Base-by-base conservation (phyloP, 257 asterid species). In the Scutellaria barbata region DNA sequence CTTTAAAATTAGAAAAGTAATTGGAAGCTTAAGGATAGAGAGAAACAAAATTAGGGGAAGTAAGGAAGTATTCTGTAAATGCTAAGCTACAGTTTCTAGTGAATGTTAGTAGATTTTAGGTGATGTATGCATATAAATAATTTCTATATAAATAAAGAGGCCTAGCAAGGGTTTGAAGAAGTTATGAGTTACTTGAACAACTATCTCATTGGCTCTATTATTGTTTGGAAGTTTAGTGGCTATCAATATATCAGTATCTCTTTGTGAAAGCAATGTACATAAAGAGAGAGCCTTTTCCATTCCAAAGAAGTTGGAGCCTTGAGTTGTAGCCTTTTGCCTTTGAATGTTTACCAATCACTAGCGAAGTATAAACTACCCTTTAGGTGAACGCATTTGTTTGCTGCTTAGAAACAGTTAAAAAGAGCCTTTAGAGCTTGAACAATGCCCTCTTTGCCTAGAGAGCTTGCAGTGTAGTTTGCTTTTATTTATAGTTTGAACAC, bases 21-120 rank as follows among this genome's bases (percentile, higher is more conserved):
- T 6, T 63, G 63, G 63, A 64, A 16, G 59, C 37, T 48, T 43
- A 10, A 22, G 55, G 66, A 7, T 53, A 18, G 63, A 35, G 57
- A 35, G 18, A 39, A 6, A 0, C 5, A 16, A 35, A 51, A 18
- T 11, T 12, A 40, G 37, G 35, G 76, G 61, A 66, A 46, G n/a
- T 42, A 9, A 18, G 35, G 52, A 16, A 18, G 10, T 8, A 57
- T 4, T 8, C 9, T 14, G 3, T 4, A 25, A 5, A 45, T 4
- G 46, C 35, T 59, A 3, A 47, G 8, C 17, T 53, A 7, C 20
- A 53, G 14, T 30, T 9, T 33, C 40, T 45, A 5, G 50, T 43
- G 14, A 22, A 6, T 54, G 42, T 20, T 17, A 37, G 55, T 41
- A 5, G 13, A 13, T 25, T 30, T 20, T 18, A 20, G 25, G 42